phyloP scores from a whole-genome alignment of 2,329 filamentous ascomycete species.

The Aureobasidium musti region DNA sequence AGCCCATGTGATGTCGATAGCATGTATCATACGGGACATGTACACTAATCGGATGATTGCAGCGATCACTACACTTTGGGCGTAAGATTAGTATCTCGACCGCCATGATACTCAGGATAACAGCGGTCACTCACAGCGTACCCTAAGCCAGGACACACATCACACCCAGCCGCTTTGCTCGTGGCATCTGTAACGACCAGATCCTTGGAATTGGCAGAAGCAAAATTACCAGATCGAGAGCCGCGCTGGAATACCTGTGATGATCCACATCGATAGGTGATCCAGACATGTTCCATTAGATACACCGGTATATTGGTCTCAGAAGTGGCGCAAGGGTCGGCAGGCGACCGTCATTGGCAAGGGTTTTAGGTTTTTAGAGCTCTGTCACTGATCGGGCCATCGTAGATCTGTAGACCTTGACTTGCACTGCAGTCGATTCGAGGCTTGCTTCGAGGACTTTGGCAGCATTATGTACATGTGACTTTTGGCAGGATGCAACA shows the following conservation, averaged over 20 bases:
- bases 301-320: background rate
- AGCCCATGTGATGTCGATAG: conserved; percentile 1
- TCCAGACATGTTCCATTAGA: background rate
- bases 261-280: conserved; percentile 5
- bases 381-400: background rate
- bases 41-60: conserved; percentile 4
- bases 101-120: background rate
- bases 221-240: conserved; percentile 3
- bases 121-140: background rate
- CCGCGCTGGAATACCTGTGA: conserved; percentile 8
- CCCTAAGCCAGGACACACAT: background rate
- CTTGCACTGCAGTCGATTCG: background rate
- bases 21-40: conserved; percentile 4
- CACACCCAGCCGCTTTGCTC: background rate
- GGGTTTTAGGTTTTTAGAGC: background rate
- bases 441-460: background rate
- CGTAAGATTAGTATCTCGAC: background rate
- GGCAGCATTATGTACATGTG: no score
- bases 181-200: background rate
- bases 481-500: no score
- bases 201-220: background rate
- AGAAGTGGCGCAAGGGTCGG: conserved; percentile 1
- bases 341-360: conserved; percentile 11
- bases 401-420: background rate
- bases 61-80: background rate